A percentile compares a stretch with the other conserved stretches of the same genome.
These are phyloP conservation scores for Heliosperma pusillum DNA, from an alignment of 148 eudicot species.

Conservation along the genomic window DNA sequence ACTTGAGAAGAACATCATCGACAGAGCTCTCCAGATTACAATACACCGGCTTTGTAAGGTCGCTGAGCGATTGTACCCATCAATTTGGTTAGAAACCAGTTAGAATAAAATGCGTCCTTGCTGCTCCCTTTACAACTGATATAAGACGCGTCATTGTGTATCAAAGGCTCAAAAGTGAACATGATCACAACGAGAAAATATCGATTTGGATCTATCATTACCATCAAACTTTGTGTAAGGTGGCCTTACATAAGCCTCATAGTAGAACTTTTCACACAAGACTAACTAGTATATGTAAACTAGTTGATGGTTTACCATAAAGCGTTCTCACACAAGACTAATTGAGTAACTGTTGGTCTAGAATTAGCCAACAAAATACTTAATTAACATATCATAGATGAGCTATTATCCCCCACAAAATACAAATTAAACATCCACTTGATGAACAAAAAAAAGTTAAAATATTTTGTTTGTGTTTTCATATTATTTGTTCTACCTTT, in stretches of 20 bases:
- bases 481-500: neutral
- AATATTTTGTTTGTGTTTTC: neutral
- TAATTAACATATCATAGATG: no score
- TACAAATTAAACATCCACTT: neutral
- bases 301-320: neutral
- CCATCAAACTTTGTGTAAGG: neutral
- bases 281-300: neutral
- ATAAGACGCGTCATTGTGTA: neutral
- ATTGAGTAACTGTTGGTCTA: neutral
- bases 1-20: neutral
- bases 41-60: neutral
- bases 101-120: no score
- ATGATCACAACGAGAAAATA: neutral
- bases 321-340: neutral
- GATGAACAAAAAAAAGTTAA: neutral
- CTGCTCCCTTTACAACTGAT: no score
- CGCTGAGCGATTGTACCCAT: no score
- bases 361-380: neutral
- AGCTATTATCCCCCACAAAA: neutral
- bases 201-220: neutral
- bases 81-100: no score
- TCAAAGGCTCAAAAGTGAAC: slow-evolving; percentile 1
- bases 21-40: neutral
- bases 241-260: neutral
- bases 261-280: no score